phyloP scores from a whole-genome alignment of 495 filamentous ascomycete species.

The Penicillium argentinense region DNA sequence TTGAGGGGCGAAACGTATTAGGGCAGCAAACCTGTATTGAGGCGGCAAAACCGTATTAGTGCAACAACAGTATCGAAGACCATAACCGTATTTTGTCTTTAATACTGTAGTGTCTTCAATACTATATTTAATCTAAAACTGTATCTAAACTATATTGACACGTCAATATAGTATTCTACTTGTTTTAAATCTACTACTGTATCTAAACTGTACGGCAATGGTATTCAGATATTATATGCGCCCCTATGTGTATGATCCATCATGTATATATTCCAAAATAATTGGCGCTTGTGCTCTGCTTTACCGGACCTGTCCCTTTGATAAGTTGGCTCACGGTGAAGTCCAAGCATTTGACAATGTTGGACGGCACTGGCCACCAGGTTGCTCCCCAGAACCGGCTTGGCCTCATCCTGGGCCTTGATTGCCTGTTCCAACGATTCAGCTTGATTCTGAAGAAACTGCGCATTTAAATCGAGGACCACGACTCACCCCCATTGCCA shows the following conservation, averaged over 20 bases:
- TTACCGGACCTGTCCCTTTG: not conserved
- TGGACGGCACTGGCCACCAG: conserved; percentile 14
- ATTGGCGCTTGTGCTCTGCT: conserved; percentile 7
- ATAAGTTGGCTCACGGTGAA: conserved; percentile 18
- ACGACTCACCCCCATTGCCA: conserved; percentile 21
- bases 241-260: conserved; percentile 23
- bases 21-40: no score
- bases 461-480: not conserved
- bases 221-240: no score
- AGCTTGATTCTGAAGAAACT: not conserved
- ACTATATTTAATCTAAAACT: no score
- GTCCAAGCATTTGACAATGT: conserved; percentile 20
- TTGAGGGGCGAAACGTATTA: no score
- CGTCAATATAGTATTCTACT: no score
- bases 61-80: no score
- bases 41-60: no score
- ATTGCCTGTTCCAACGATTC: conserved; percentile 5
- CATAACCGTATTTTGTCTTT: no score
- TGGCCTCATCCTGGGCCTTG: conserved; percentile 20
- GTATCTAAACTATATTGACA: no score
- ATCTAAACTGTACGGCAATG: no score
- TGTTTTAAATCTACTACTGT: no score
- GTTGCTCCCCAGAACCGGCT: conserved; percentile 5
- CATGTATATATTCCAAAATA: conserved; percentile 24
- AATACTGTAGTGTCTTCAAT: no score